Evolutionary conservation across 1,139 yeast genomes (phyloP), one percentile per base, ranked within the genome.

Genomic region (Saccharomyces hybrid): DNA sequence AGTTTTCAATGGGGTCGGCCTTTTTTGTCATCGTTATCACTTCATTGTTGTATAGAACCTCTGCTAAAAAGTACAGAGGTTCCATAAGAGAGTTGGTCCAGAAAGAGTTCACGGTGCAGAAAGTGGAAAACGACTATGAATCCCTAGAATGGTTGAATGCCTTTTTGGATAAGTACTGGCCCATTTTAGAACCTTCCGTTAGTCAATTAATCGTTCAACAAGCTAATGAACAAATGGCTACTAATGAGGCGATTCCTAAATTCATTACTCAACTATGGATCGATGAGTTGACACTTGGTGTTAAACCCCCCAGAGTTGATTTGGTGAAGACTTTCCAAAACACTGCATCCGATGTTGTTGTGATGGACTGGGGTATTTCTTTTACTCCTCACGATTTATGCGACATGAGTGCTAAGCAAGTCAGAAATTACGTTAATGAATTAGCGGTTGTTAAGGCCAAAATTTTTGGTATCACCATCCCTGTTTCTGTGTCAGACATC

Each of bases 81-180:
- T 66, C 72, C 8, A 76, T 88, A 59, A 80, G 97, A 63, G 89
- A 89, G 59, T 83, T 81, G 57, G 86, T 93, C 27, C 90, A 88
- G 65, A 82, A 96, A 64, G 96, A 90, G 65, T 81, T 86, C 64
- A 83, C 95, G 13, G 81, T 89, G 53, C 81, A 82, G 64, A 78
- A 80, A 53, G 84, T 90, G 59, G 98, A 91, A 71, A 80, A 83
- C 61, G 97, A 91, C 67, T 84, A 84, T 62, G 98, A 93, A 72
- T 79, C 96, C 13, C 81, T 91, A 85, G 97, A 91, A 65, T 93
- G 98, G 98, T 75, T 88, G 62, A 93, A 93, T 70, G 80, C 82
- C 38, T 85, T 91, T 63, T 71, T 93, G 72, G 89, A 85, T 65
- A 90, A 88, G 71, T 90, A 88, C 70, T 93, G 99, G 99, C 75